These are phyloP conservation scores for Colletotrichum zoysiae DNA, from an alignment of 2,329 filamentous ascomycete genomes.

Conservation along the genomic window DNA sequence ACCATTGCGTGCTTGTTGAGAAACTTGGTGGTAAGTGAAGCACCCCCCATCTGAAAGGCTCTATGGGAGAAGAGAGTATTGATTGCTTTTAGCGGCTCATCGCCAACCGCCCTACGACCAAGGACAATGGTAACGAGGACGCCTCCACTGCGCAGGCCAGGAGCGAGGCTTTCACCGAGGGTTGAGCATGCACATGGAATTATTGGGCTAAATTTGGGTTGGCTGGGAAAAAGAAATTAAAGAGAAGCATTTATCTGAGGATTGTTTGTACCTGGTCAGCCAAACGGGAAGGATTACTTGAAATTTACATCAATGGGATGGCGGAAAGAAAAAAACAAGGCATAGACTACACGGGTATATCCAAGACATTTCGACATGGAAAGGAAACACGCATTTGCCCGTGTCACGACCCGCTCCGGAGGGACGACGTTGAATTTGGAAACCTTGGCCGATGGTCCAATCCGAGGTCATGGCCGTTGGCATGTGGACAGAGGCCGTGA, in stretches of 20 bases:
- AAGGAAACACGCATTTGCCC: conserved; percentile 6
- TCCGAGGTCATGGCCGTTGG: not conserved
- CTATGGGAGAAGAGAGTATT: not conserved
- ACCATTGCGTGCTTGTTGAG: conserved; percentile 92
- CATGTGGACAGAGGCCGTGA: not conserved
- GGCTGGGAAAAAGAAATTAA: not conserved
- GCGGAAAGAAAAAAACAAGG: conserved; percentile 28
- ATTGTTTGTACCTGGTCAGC: conserved; percentile 27
- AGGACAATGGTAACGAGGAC: conserved; percentile 50
- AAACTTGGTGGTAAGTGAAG: conserved; percentile 81
- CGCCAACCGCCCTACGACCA: conserved; percentile 60
- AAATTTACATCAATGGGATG: conserved; percentile 18
- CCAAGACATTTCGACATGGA: conserved; percentile 28
- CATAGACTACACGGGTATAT: conserved; percentile 32
- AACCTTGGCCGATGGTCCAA: not conserved
- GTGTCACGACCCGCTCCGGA: not conserved
- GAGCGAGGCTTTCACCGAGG: conserved; percentile 57
- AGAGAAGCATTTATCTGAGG: conserved; percentile 14
- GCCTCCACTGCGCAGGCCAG: conserved; percentile 51
- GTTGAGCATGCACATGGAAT: conserved; percentile 44
- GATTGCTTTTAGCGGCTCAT: conserved; percentile 60
- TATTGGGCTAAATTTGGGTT: conserved; percentile 13
- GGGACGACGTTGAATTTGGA: not conserved
- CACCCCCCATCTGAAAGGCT: no score
- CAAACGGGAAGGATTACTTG: conserved; percentile 21